Base-by-base conservation (phyloP, 2,329 filamentous ascomycete species). In the Exophiala aquamarina region DNA sequence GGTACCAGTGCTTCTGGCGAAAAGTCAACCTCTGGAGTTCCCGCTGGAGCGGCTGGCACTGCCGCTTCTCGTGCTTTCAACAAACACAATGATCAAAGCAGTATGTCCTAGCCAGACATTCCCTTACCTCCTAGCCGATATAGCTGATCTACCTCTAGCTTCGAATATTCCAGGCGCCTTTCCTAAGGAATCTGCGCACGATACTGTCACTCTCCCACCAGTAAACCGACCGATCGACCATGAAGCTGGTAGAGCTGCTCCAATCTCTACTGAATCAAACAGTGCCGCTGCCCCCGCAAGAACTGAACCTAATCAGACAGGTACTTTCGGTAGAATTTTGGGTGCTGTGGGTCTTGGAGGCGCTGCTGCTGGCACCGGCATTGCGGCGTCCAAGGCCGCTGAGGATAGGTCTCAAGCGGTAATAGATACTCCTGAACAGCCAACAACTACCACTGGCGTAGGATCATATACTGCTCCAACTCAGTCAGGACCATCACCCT, bases 291-390 rank as follows among this genome's bases (percentile, higher is more conserved):
- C 32, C 13, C 39, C 35, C 17, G 35, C 43, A 21, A 21, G 28
- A 23, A 28, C 31, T n/a, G 29, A 46, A 34, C 34, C 45, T 19
- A 28, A 44, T 14, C 15, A 32, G 18, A 39, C 49, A 26, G 40
- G 52, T 3, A 49, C 49, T 19, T 26, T 57, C 10, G 50, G 46
- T 11, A 54, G 49, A 34, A 52, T 55, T 7, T 34, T 59, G 4
- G 57, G 47, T 21, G 57, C 57, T n/a, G 50, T 58, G 4, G 57
- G 57, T 17, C 47, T 59, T 14, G 53, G 53, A 19, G 47, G 44
- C 14, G 49, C 43, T 17, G 55, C 50, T 34, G 47, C 37, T 18
- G 47, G 42, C 19, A 47, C 44, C 18, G 39, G 26, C 19, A 37
- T 26, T 21, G 49, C 45, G 21, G 34, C 50, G 3, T 35, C 47